Evolutionary conservation across 1,284 basidiomycete genomes (phyloP).

Genomic region (Boletellus dicymbophilus): DNA sequence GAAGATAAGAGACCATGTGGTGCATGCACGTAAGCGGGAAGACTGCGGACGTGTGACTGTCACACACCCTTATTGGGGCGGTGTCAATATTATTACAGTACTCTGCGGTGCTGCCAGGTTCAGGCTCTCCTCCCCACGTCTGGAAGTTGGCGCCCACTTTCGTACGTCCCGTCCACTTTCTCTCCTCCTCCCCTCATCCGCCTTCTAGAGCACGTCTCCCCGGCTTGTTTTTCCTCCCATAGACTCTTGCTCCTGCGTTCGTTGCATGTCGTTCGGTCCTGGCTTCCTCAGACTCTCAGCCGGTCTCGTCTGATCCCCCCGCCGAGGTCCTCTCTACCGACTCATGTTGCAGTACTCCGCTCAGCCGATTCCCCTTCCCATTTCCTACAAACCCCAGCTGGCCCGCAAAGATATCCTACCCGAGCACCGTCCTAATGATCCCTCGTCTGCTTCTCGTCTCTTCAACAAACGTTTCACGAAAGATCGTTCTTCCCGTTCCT

Average conservation of each 20-base stretch:
- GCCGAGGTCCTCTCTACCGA: slow-evolving; percentile 31
- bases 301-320: slow-evolving; percentile 53
- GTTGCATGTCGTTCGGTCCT: slow-evolving; percentile 52
- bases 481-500: slow-evolving; percentile 36
- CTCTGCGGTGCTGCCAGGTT: slow-evolving; percentile 11
- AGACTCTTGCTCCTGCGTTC: slow-evolving; percentile 15
- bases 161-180: slow-evolving; percentile 21
- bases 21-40: background rate
- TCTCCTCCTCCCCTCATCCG: background rate
- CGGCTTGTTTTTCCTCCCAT: slow-evolving; percentile 13
- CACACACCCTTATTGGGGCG: slow-evolving; percentile 11
- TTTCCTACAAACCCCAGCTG: slow-evolving; percentile 39
- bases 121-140: slow-evolving; percentile 30
- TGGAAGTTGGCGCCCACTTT: slow-evolving; percentile 22
- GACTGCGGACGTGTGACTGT: slow-evolving; percentile 17
- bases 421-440: slow-evolving; percentile 51
- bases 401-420: slow-evolving; percentile 35
- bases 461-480: slow-evolving; percentile 43
- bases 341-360: slow-evolving; percentile 74
- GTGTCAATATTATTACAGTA: background rate
- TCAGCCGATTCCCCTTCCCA: slow-evolving; percentile 49
- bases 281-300: slow-evolving; percentile 54
- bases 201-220: slow-evolving; percentile 2
- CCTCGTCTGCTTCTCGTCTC: slow-evolving; percentile 33
- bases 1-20: slow-evolving; percentile 4